A percentile compares a stretch with the other conserved stretches of the same genome.
These are phyloP conservation scores for Xenoacremonium recifei DNA, from an alignment of 2,329 filamentous ascomycete species.

Conservation along the genomic window DNA sequence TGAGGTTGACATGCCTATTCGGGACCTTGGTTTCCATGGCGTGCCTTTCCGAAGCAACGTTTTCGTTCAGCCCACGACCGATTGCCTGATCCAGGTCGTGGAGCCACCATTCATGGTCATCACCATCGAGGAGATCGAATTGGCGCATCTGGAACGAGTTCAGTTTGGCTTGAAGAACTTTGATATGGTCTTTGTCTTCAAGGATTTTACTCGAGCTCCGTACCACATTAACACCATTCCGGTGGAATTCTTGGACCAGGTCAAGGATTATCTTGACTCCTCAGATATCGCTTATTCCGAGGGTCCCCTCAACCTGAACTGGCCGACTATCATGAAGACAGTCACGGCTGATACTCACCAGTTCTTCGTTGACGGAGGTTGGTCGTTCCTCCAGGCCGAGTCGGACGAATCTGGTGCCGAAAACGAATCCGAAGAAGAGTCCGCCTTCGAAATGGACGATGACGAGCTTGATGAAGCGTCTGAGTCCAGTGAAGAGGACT, in stretches of 20 bases:
- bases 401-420: constrained; percentile 79
- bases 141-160: constrained; percentile 94
- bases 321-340: constrained; percentile 99
- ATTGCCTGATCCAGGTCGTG: constrained; percentile 94
- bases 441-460: constrained; percentile 86
- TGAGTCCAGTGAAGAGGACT: constrained; percentile 77
- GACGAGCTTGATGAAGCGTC: constrained; percentile 81
- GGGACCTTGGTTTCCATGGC: constrained; percentile 94
- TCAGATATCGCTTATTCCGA: constrained; percentile 94
- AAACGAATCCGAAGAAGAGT: constrained; percentile 86
- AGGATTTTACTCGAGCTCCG: constrained; percentile 88
- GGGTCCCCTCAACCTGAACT: constrained; percentile 95
- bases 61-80: constrained; percentile 91
- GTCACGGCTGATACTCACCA: constrained; percentile 89
- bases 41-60: constrained; percentile 96
- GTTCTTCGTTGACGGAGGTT: constrained; percentile 94
- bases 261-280: constrained; percentile 96
- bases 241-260: constrained; percentile 87
- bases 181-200: constrained; percentile 97
- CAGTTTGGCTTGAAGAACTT: constrained; percentile 98
- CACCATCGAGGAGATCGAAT: constrained; percentile 91
- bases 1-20: constrained; percentile 94
- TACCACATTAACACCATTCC: constrained; percentile 98
- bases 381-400: constrained; percentile 87
- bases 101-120: constrained; percentile 96